Conservation (phyloP, 768 basidiomycete species). For the Russula ochroleuca region DNA sequence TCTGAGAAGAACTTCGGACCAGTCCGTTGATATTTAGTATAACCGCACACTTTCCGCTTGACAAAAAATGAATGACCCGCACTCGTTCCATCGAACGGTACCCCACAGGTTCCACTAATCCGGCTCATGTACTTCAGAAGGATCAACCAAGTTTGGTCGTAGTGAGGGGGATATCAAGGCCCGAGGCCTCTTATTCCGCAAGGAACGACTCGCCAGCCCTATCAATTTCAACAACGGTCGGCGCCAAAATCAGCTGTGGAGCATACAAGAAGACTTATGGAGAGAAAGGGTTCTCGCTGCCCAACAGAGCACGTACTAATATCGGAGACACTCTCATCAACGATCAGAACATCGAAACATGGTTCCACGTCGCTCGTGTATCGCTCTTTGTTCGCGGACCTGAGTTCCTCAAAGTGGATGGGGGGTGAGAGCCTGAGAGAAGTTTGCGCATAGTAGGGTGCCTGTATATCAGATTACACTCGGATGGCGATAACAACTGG, state of each 20-base stretch:
- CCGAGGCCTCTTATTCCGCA: background rate
- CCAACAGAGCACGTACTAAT: background rate
- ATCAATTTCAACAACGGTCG: background rate
- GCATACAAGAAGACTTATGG: background rate
- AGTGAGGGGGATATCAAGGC: background rate
- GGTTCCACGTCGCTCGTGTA: background rate
- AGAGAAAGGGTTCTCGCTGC: background rate
- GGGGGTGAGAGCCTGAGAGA: background rate
- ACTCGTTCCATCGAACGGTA: slow-evolving; percentile 4
- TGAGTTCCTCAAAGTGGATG: background rate
- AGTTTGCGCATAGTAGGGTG: background rate
- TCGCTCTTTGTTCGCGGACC: slow-evolving; percentile 6
- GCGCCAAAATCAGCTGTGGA: background rate
- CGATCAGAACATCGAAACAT: background rate
- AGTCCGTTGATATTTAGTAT: slow-evolving; percentile 15
- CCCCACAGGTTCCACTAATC: background rate
- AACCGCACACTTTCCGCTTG: slow-evolving; percentile 21
- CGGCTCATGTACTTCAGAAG: background rate
- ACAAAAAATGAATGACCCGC: slow-evolving; percentile 5
- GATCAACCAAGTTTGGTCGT: background rate
- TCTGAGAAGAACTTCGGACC: slow-evolving; percentile 8
- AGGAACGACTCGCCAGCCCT: slow-evolving; percentile 29
- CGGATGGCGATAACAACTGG: too few species aligned
- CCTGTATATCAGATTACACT: too few species aligned
- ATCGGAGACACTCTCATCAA: background rate